Base-by-base conservation (phyloP, 257 asterid species). In the Pogostemon cablin region DNA sequence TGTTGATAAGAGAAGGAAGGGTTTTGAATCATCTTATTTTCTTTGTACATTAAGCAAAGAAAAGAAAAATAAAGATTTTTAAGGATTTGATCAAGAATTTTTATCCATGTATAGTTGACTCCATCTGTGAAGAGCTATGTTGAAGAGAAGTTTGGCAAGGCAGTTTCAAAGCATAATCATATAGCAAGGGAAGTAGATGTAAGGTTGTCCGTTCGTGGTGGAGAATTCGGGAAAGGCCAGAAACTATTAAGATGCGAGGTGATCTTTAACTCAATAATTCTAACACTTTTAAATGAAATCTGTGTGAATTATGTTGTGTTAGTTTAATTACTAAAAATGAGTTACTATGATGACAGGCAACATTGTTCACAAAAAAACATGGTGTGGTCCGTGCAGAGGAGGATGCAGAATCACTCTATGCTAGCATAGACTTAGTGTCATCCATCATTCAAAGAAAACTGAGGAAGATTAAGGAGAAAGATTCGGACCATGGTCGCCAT, bases 341-440 rank as follows among this genome's bases (percentile, higher is more conserved):
- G 42, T n/a, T 15, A 17, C 50, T n/a, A 12, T 12, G 62, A 44
- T 69, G 77, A 17, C 71, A 91, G 99, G 96, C 84, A 68, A 91
- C 99, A 34, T 74, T 91, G 86, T 93, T 89, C 80, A 91, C 99
- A 0, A 93, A 85, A 72, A 91, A 78, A 72, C 99, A 93, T 65
- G 98, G 99, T 41, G 99, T 91, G 55, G 71, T 93, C 65, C 91
- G 98, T 40, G 98, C 87, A 8, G 99, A 93, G 77, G 98, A 89
- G 72, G 93, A 87, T 61, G 93, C 87, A 1, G 98, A 90, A 72
- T 74, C 93, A 0, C 80, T 90, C 6, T 88, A 82, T 40, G 90
- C 81, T 15, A 90, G 97, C 74, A 86, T 90, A 57, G 98, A 93
- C 76, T 35, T 87, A 82, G 97, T 88, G 49, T 82, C 93, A 4